A percentile compares a stretch with the other conserved stretches of the same genome.
phyloP scores from a whole-genome alignment of 108 stramenopile species.

The Fragilaria radians region DNA sequence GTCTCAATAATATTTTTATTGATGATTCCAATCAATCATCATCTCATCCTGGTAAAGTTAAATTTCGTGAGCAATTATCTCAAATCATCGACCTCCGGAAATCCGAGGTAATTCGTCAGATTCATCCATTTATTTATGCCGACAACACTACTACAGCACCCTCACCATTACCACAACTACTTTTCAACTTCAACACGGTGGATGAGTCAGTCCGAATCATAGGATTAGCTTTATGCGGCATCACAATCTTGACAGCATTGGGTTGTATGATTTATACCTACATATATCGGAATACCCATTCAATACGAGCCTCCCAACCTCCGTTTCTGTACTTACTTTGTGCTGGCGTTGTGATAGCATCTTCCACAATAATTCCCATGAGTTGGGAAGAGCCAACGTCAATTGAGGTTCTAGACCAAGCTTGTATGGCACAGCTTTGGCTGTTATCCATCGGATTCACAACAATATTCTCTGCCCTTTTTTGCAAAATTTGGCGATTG shows the following conservation, averaged over 20 bases:
- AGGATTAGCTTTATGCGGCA: background rate
- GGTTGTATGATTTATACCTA: background rate
- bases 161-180: background rate
- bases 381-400: slow-evolving; percentile 13
- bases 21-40: background rate
- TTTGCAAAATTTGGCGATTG: slow-evolving; percentile 14
- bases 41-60: background rate
- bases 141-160: slow-evolving; percentile 2
- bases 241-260: slow-evolving; percentile 1
- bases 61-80: background rate
- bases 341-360: slow-evolving; percentile 2
- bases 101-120: background rate
- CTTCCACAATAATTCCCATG: slow-evolving; percentile 6
- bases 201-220: background rate
- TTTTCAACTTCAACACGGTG: background rate
- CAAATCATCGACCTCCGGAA: background rate
- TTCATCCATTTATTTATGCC: slow-evolving; percentile 4
- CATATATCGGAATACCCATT: background rate
- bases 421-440: slow-evolving; percentile 13
- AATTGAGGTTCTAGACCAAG: slow-evolving; percentile 8
- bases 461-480: slow-evolving; percentile 12
- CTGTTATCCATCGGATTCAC: slow-evolving; percentile 5
- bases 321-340: slow-evolving; percentile 11
- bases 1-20: background rate
- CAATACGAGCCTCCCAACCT: slow-evolving; percentile 10